Base-by-base conservation (phyloP, 2,329 filamentous ascomycete species). In the Ophiostoma sp. region DNA sequence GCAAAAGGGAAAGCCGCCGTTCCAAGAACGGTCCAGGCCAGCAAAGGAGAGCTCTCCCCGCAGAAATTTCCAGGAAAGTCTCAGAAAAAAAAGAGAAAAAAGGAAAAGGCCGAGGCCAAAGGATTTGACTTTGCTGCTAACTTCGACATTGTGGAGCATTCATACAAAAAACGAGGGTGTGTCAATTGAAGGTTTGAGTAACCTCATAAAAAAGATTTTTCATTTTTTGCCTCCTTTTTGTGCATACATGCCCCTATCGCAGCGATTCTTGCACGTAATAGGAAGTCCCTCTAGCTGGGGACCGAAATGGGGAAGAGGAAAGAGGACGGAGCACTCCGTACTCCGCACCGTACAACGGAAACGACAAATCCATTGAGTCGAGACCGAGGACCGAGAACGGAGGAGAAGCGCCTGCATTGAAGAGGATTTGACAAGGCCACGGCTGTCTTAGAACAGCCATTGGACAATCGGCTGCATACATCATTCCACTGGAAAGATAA, bases 181-280 rank as follows among this genome's bases (percentile, higher is more conserved):
- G 28, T 17, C 8, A n/a, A 33, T 33, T 33, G 4, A 31, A 33
- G 7, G 55, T 36, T 48, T 19, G 15, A 19, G 42, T 17, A 33
- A 33, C 55, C 28, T 33, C 55, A 59, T 19, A n/a, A 2, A 31
- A 7, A 28, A 31, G 52, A 57, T 1, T 57, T 57, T 57, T 57
- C 52, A 33, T 33, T 48, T 48, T 64, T 64, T 64, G 59, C 59
- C 59, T 64, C 59, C 55, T 19, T 64, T 64, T 64, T 25, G n/a
- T 64, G 33, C 59, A 64, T 64, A 42, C 33, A 64, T 42, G 33
- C 33, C 59, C n/a, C 59, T 39, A 25, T 64, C n/a, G 59, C 55
- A 59, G 59, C 59, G 36, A 39, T n/a, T 59, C 4, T 59, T 59
- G 55, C 55, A 59, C 55, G 33, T 64, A 42, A 25, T 42, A 64